Base-by-base conservation (phyloP, 306 rosid species). In the Cucurbita moschata region DNA sequence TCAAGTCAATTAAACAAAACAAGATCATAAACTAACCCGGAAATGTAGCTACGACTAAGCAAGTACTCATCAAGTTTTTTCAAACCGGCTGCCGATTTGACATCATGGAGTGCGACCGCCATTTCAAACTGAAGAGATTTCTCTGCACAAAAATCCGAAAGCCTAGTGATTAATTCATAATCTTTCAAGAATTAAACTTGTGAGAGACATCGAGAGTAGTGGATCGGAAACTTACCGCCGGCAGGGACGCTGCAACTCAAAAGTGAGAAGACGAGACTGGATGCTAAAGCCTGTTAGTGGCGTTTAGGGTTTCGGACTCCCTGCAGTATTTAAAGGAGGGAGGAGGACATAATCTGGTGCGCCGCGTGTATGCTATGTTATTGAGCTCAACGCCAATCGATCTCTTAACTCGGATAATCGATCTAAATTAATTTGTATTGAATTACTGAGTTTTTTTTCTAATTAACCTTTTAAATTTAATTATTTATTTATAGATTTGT, bases 21-120 rank as follows among this genome's bases (percentile, higher is more conserved):
- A 7, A 71, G 54, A 50, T 60, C 1, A 11, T 30, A 7, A 9
- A 78, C 82, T 7, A 73, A 88, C 87, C 99, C 97, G 4, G 90
- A 72, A 72, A 94, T 91, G 77, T 94, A 91, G 77, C 99, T 94
- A 70, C 97, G 96, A n/a, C 88, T 14, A 42, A 91, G 87, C 63
- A 94, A 89, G 79, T 94, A 89, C 16, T 87, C 90, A 13, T 94
- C 88, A 15, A 94, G 90, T 56, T 88, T 94, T 83, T 91, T 86
- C 63, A 94, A 79, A 38, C 99, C 99, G 39, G 90, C 72, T 3
- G 86, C 85, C 11, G 96, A 86, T 62, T 71, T 74, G 76, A 82
- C 76, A 46, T 82, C 84, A 55, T 64, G 76, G 71, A 94, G 54
- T 53, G 92, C 47, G 51, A 86, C 88, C 46, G 96, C 92, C 99